Evolutionary conservation across 2,329 filamentous ascomycete species (phyloP), one percentile per base, ranked within the genome.

Genomic region (Penicillium vulpinum): DNA sequence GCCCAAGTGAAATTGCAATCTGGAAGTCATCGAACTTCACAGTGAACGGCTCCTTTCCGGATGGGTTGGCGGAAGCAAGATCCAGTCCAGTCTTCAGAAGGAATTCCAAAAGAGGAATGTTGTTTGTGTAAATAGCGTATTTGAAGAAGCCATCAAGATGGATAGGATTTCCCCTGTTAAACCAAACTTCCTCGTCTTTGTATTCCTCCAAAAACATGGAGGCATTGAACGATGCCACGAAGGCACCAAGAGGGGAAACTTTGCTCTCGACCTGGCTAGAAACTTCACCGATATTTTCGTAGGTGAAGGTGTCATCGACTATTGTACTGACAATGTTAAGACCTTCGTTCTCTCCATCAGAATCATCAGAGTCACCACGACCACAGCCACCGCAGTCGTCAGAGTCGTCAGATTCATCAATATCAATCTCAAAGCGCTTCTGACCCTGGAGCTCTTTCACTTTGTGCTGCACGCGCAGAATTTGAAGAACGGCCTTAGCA

Each of bases 201-300:
- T 33, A 53, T 29, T 29, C 18, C 11, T 61, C 59, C 10, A 61
- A 16, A 31, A 69, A 72, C 3, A 54, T 18, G 15, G 31, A 75
- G 1, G 71, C 71, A 8, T 72, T 66, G 16, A 73, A 78, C 1
- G 1, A 1, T 70, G 73, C 78, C 5, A 68, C 62, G 5, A 92
- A 70, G 54, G 89, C 70, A 0, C 71, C 61, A 1, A 83, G 67
- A 2, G 90, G 87, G 35, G 79, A 80, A 9, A 81, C 74, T 16
- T 78, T 74, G 55, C 88, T 89, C 68, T 89, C 86, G 57, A 91
- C 88, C 54, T 88, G 81, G 67, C 83, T 86, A 0, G 84, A 84
- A 4, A 89, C 79, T 61, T 90, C 83, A 0, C 88, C 88, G 56
- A 94, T 81, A 63, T 91, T 85, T 16, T 94, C 88, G 51, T 93